Evolutionary conservation across 306 rosid genomes (phyloP).

Genomic region (Hippophae tibetana): DNA sequence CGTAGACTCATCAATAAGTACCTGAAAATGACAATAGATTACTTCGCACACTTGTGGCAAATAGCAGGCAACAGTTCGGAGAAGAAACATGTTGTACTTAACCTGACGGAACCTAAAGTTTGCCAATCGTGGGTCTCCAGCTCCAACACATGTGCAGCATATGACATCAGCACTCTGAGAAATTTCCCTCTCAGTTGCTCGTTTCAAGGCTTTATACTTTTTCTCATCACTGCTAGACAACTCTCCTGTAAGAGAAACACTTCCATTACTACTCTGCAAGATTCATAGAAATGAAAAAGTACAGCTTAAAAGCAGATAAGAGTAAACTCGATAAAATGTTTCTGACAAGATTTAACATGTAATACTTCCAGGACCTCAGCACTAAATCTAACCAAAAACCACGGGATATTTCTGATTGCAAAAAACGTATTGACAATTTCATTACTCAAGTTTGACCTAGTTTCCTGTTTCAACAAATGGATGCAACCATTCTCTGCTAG

Average conservation of each 20-base stretch:
- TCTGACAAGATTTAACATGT: too few relatives aligned
- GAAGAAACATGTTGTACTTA: conserved; percentile 18
- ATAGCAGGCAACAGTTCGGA: not conserved
- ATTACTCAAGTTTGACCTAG: too few relatives aligned
- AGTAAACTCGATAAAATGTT: too few relatives aligned
- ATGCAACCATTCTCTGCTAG: too few relatives aligned
- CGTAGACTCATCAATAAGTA: conserved; percentile 97
- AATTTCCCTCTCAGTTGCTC: conserved; percentile 98
- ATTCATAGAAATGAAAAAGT: too few relatives aligned
- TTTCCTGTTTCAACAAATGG: too few relatives aligned
- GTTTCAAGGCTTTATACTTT: conserved; percentile 90
- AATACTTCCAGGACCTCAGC: too few relatives aligned
- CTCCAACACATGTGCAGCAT: conserved; percentile 98
- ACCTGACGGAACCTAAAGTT: conserved; percentile 99
- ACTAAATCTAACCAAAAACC: too few relatives aligned
- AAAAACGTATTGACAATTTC: too few relatives aligned
- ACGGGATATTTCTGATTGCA: too few relatives aligned
- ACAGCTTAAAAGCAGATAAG: too few relatives aligned
- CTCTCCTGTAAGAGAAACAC: conserved; percentile 45
- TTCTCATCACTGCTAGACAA: conserved; percentile 97
- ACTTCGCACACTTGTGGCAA: conserved; percentile 18
- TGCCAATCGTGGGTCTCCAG: conserved; percentile 95
- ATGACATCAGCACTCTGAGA: conserved; percentile 99
- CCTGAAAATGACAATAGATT: conserved; percentile 33
- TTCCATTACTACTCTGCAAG: too few relatives aligned